Evolutionary conservation across 257 asterid species (phyloP).

Genomic region (Solanum virginianum): DNA sequence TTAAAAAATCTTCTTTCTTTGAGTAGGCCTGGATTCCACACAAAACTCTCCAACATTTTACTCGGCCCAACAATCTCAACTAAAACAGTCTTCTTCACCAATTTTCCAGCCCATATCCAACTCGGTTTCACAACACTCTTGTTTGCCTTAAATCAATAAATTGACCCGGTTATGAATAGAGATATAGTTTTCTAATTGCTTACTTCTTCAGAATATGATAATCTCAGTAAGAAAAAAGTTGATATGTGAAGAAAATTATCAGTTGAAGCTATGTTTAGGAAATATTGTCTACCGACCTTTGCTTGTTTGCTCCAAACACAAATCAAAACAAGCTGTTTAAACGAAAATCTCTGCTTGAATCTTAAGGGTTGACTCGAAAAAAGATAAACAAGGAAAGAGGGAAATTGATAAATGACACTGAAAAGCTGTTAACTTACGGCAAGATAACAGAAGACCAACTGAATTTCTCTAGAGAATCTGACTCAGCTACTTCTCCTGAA

Average conservation of each 20-base stretch:
- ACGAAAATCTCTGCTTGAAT: background rate
- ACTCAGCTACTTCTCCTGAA: constrained; percentile 34
- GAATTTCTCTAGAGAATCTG: constrained; percentile 46
- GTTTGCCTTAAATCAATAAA: background rate
- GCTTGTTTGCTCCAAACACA: background rate
- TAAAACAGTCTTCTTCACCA: too few species aligned
- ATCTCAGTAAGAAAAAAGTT: background rate
- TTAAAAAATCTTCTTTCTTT: too few species aligned
- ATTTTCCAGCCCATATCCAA: too few species aligned
- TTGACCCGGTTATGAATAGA: background rate
- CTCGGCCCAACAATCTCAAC: too few species aligned
- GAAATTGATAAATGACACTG: background rate
- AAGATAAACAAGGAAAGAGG: background rate
- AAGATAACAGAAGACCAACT: constrained; percentile 72
- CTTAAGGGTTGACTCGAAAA: background rate
- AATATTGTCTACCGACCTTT: background rate
- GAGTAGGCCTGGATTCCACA: too few species aligned
- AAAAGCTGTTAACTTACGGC: constrained; percentile 43
- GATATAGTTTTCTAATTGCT: background rate
- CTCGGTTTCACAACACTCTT: background rate
- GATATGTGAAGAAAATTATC: background rate
- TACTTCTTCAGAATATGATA: background rate
- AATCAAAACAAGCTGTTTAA: background rate
- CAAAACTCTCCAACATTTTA: too few species aligned
- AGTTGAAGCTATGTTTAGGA: background rate